Evolutionary conservation across 768 basidiomycete species (phyloP).

Genomic region (Lactarius deliciosus): DNA sequence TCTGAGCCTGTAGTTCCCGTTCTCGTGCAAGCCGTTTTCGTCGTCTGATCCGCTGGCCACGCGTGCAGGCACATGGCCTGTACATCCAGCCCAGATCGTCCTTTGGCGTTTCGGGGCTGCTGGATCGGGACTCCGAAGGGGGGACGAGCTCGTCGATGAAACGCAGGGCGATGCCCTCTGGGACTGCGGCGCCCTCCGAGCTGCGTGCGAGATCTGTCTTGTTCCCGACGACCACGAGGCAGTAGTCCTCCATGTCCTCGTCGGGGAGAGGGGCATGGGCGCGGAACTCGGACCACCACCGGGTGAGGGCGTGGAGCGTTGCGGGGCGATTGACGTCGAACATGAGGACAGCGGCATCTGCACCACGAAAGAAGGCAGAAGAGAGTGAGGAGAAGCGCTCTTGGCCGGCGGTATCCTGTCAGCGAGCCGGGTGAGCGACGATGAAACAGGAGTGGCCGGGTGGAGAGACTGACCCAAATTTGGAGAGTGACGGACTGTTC

Average conservation of each 20-base stretch:
- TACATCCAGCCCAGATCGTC: constrained; percentile 10
- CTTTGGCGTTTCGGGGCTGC: constrained; percentile 17
- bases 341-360: constrained; percentile 78
- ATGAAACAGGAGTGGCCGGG: neutral
- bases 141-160: constrained; percentile 58
- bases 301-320: constrained; percentile 55
- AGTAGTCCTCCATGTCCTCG: constrained; percentile 60
- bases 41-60: constrained; percentile 6
- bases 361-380: constrained; percentile 80
- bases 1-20: neutral
- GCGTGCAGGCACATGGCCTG: neutral
- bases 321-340: constrained; percentile 73
- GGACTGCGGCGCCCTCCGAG: constrained; percentile 31
- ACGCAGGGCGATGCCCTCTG: constrained; percentile 46
- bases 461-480: constrained; percentile 52
- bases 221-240: constrained; percentile 71
- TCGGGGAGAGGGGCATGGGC: constrained; percentile 64
- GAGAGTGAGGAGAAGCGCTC: constrained; percentile 85
- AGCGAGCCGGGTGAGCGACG: constrained; percentile 15
- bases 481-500: constrained; percentile 65
- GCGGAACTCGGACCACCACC: constrained; percentile 82
- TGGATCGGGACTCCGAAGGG: constrained; percentile 25
- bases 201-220: constrained; percentile 59
- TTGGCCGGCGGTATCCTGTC: constrained; percentile 82
- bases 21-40: neutral